phyloP scores from a whole-genome alignment of 306 rosid species.

The Fragaria vesca region DNA sequence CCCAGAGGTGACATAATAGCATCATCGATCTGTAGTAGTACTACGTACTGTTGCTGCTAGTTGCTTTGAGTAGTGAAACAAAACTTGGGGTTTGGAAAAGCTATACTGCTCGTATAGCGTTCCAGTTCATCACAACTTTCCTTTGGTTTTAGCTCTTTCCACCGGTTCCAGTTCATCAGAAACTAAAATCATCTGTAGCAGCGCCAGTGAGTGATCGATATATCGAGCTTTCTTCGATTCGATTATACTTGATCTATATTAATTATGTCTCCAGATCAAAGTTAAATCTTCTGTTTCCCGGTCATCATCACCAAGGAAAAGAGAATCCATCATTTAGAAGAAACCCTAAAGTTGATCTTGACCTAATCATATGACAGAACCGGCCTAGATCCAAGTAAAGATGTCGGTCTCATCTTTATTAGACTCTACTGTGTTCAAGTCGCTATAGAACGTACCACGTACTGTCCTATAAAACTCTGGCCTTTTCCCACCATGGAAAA shows the following conservation, averaged over 20 bases:
- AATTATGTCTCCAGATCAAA: neutral
- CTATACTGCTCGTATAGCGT: neutral
- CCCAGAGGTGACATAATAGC: conserved; percentile 6
- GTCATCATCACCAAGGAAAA: neutral
- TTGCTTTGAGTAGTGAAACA: neutral
- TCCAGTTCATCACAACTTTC: neutral
- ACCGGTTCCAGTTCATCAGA: neutral
- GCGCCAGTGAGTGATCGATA: neutral
- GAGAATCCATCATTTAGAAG: neutral
- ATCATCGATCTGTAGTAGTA: neutral
- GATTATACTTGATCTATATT: neutral
- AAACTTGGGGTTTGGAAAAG: neutral
- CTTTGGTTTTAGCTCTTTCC: neutral
- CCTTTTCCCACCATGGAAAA: neutral
- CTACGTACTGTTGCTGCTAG: neutral
- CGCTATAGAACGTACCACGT: neutral
- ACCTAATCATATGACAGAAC: conserved; percentile 7
- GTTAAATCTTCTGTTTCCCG: neutral
- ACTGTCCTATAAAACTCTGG: neutral
- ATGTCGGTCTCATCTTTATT: neutral
- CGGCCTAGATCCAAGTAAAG: neutral
- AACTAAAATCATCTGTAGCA: neutral
- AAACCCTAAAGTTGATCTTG: conserved; percentile 1
- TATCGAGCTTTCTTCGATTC: neutral
- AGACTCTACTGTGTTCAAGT: neutral